These are phyloP conservation scores for Erigeron canadensis DNA, from an alignment of 129 eudicot species.

Conservation along the genomic window DNA sequence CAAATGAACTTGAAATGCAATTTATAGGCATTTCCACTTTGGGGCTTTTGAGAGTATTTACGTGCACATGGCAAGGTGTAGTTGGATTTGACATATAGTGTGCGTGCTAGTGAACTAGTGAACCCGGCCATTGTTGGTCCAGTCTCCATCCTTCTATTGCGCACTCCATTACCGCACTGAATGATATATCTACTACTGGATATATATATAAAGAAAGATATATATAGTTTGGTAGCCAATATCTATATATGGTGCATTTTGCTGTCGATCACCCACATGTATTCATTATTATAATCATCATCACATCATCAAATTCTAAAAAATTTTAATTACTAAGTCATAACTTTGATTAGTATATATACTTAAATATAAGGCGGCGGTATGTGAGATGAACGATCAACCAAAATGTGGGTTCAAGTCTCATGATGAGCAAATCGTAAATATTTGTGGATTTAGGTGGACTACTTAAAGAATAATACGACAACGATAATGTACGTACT, in stretches of 20 bases:
- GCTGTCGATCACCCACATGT: conserved; percentile 41
- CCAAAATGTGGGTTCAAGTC: too few species aligned
- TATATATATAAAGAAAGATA: neutral
- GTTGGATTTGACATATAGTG: conserved; percentile 22
- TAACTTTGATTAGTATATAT: too few species aligned
- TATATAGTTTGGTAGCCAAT: conserved; percentile 8
- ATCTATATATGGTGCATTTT: conserved; percentile 34
- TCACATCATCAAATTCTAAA: too few species aligned
- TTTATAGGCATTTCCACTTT: conserved; percentile 30
- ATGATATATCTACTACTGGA: too few species aligned
- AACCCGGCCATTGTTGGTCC: conserved; percentile 22
- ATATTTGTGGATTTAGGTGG: too few species aligned
- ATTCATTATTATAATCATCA: neutral
- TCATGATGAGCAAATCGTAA: too few species aligned
- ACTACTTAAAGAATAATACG: too few species aligned
- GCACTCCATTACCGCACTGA: conserved; percentile 17
- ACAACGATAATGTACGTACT: too few species aligned
- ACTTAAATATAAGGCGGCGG: too few species aligned
- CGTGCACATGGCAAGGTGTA: conserved; percentile 38
- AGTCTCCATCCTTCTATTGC: conserved; percentile 9
- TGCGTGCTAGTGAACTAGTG: too few species aligned
- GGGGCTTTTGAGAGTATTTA: conserved; percentile 9
- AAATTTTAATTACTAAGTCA: too few species aligned
- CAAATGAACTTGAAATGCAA: conserved; percentile 12
- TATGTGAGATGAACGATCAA: too few species aligned